Conservation (phyloP, 441 rosid genomes). For the Mallotus repandus region DNA sequence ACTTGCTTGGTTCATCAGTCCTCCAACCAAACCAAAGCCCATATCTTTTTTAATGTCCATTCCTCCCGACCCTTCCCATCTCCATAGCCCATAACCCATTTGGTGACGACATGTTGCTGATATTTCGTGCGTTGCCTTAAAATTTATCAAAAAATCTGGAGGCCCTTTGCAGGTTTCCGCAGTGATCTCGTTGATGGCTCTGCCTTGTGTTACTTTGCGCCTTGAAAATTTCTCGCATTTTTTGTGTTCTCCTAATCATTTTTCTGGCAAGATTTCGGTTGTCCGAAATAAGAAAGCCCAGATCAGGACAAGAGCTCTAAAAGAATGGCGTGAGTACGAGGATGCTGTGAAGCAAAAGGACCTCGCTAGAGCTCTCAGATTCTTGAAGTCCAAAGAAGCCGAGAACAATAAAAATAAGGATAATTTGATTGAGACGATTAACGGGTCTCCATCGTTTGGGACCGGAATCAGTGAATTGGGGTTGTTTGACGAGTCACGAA, state of each 20-base stretch:
- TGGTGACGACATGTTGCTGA: too few relatives aligned
- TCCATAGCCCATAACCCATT: too few relatives aligned
- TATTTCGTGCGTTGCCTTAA: too few relatives aligned
- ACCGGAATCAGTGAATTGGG: conserved; percentile 34
- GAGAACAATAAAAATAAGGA: conserved; percentile 7
- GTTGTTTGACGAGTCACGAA: conserved; percentile 31
- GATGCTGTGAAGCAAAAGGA: conserved; percentile 86
- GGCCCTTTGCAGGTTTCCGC: not conserved
- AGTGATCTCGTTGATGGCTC: conserved; percentile 9
- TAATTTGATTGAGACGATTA: conserved; percentile 20
- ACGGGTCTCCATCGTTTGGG: conserved; percentile 18
- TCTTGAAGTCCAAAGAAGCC: conserved; percentile 54
- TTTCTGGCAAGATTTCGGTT: conserved; percentile 22
- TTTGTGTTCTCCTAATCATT: conserved; percentile 4
- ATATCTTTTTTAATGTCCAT: too few relatives aligned
- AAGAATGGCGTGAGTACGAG: conserved; percentile 84
- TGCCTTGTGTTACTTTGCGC: conserved; percentile 2
- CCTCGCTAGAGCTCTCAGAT: conserved; percentile 76
- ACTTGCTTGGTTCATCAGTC: too few relatives aligned
- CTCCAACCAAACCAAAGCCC: too few relatives aligned
- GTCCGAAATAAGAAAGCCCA: conserved; percentile 13
- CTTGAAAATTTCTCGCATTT: conserved; percentile 12
- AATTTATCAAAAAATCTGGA: not conserved
- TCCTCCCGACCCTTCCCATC: too few relatives aligned
- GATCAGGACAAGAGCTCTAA: conserved; percentile 42